Base-by-base conservation (phyloP, 257 asterid species). In the Lantana camara region DNA sequence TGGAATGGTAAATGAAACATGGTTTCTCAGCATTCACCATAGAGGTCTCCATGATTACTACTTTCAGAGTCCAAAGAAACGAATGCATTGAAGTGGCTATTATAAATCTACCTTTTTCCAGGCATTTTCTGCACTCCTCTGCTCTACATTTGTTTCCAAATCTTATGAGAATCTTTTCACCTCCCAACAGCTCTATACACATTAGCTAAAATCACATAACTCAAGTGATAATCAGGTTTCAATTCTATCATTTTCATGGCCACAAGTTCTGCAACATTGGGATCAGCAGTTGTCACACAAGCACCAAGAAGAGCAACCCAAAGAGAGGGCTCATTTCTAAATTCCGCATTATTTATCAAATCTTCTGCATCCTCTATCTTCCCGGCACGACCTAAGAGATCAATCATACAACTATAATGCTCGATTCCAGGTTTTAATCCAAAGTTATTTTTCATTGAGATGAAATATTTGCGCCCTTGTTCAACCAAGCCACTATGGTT, bases 351-450 rank as follows among this genome's bases (percentile, higher is more conserved):
- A 55, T 49, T 35, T 40, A 93, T 78, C 76, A 93, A 73, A 44
- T 69, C 76, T 65, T 85, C 97, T 24, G 95, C 95, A 68, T 87
- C 97, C 81, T 85, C 91, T 20, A 93, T 78, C 82, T 79, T 68
- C 21, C 90, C 83, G 0, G 82, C 88, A 55, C 98, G 82, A 7
- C 98, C 89, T 57, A 93, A 77, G 16, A 90, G 87, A 78, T 87
- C 91, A 60, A 90, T 86, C 95, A 90, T 83, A 77, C 98, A 93
- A 64, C 87, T 90, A 50, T 85, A 85, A 69, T 89, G 96, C 60
- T 90, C 88, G 14, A 81, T 68, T 52, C 80, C 80, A 56, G 90
- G 70, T 73, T 79, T 81, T 29, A 89, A 63, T 19, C 78, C 81
- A 52, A 69, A 76, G 8, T 79, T 79, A 5, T 47, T 51, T n/a